phyloP scores from a whole-genome alignment of 805 yeast genomes.

The Hanseniaspora pseudoguilliermondii region DNA sequence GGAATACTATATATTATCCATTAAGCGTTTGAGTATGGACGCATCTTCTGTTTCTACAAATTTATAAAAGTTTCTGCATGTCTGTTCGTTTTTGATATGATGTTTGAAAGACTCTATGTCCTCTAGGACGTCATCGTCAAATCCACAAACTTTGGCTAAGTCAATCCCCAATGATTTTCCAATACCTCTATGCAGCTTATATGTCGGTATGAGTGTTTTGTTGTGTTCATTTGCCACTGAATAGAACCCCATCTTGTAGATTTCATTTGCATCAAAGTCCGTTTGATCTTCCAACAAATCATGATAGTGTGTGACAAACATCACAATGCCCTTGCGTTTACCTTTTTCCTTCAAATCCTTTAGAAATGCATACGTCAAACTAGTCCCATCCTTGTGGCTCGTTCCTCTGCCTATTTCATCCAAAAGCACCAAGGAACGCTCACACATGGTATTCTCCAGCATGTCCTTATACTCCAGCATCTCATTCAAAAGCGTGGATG shows the following conservation, averaged over 20 bases:
- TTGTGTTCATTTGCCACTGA: conserved; percentile 32
- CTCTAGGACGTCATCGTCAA: conserved; percentile 37
- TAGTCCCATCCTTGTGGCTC: conserved; percentile 64
- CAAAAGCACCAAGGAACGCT: conserved; percentile 63
- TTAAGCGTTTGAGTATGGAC: background rate
- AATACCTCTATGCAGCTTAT: conserved; percentile 37
- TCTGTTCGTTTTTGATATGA: background rate
- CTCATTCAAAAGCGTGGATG: conserved; percentile 87
- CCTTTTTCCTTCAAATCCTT: conserved; percentile 36
- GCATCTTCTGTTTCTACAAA: conserved; percentile 6
- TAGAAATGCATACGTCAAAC: conserved; percentile 65
- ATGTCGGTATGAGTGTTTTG: conserved; percentile 32
- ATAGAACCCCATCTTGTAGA: conserved; percentile 61
- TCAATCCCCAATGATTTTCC: conserved; percentile 69
- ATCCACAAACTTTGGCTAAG: conserved; percentile 65
- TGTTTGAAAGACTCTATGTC: conserved; percentile 8
- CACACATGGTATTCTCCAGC: conserved; percentile 60
- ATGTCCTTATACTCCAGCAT: conserved; percentile 90
- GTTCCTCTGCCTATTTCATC: conserved; percentile 97
- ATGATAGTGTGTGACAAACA: conserved; percentile 81
- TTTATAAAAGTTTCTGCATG: background rate
- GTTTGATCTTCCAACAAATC: conserved; percentile 33
- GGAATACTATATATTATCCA: background rate
- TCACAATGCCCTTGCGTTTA: conserved; percentile 38
- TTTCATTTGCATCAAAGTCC: conserved; percentile 32